Base-by-base conservation (phyloP, 2,329 filamentous ascomycete species). In the Aspergillus proliferans region DNA sequence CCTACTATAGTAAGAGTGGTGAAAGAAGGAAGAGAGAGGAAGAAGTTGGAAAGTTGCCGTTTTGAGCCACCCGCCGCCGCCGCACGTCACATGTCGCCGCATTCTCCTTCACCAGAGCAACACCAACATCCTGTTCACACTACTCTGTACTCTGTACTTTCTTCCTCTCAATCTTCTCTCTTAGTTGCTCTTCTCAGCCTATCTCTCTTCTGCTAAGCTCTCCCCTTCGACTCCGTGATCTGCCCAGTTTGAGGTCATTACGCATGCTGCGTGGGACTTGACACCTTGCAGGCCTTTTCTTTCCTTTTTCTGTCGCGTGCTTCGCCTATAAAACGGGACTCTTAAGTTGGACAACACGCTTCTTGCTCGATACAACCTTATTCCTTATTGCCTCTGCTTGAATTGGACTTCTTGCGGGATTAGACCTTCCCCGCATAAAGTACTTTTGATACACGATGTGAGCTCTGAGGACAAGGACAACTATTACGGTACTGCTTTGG, bases 381-480 rank as follows among this genome's bases (percentile, higher is more conserved):
- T 30, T 30, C 10, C 26, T 15, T 4, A 3, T 6, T 26, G 24
- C 24, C 22, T 43, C 39, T 33, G 18, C 4, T 36, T 33, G 18
- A 48, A 39, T 38, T 40, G 26, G 8, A 22, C 22, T 43, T 10
- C 22, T 28, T 6, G 22, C 7, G 15, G 41, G 22, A n/a, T 42
- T 26, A 22, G 24, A 43, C 21, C 22, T 30, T 30, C 41, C 22
- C 41, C 41, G 41, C 41, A 43, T 43, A 14, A 19, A 22, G 19
- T 21, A 15, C 19, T 43, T 19, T 19, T 43, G n/a, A 14, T 14
- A 12, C 30, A 42, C 43, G 30, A 60, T 60, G 58, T 60, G 50
- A 58, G 58, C 55, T 28, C n/a, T 10, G 21, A 14, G 5, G 8
- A 22, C 8, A 30, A 6, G 12, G 8, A 18, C 3, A 12, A 19